These are phyloP conservation scores for Citrus cavaleriei DNA, from an alignment of 345 rosid genomes.

Conservation along the genomic window DNA sequence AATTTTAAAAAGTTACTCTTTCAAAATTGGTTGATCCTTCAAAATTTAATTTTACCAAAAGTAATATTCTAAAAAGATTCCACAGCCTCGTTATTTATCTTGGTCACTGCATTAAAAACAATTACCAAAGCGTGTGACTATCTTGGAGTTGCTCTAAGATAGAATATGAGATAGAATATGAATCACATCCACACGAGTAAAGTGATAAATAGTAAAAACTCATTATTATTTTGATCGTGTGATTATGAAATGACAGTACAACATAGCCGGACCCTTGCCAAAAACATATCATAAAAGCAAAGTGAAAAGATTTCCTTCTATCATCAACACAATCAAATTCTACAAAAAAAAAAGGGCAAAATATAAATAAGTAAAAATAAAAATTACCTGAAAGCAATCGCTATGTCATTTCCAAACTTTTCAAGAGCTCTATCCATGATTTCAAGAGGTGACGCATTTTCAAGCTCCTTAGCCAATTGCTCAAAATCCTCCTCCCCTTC, in stretches of 20 bases:
- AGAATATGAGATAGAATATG: too few species aligned
- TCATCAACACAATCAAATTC: not conserved
- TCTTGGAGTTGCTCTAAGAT: too few species aligned
- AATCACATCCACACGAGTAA: rapidly evolving
- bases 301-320: not conserved
- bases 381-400: conserved; percentile 86
- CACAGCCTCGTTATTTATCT: not conserved
- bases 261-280: too few species aligned
- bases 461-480: conserved; percentile 53
- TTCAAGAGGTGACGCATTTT: conserved; percentile 77
- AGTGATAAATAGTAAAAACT: too few species aligned
- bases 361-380: not conserved
- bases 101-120: not conserved
- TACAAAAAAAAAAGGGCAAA: not conserved
- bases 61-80: too few species aligned
- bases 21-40: too few species aligned
- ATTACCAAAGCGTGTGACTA: not conserved
- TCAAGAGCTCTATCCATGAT: conserved; percentile 89
- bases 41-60: too few species aligned
- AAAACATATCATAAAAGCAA: not conserved
- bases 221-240: rapidly evolving
- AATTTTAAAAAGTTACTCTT: too few species aligned
- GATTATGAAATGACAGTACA: rapidly evolving
- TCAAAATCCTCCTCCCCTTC: conserved; percentile 53
- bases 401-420: conserved; percentile 77